Conservation (phyloP, 2,329 filamentous ascomycete species). For the Daldinia sp. region DNA sequence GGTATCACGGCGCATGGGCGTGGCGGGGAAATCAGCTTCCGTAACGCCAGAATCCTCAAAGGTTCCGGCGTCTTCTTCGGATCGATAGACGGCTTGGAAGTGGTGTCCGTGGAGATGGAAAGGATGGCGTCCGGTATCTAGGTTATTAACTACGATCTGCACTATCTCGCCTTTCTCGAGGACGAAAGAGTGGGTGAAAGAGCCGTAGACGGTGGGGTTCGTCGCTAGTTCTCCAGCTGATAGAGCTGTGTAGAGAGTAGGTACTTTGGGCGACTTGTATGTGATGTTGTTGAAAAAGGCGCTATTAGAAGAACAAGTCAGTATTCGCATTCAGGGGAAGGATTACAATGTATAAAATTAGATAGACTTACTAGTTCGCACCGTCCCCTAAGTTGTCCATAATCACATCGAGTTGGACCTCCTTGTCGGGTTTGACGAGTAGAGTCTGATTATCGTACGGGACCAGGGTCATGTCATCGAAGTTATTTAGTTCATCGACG, state of each 20-base stretch:
- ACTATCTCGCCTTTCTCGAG: slow-evolving; percentile 76
- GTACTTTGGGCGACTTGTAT: slow-evolving; percentile 80
- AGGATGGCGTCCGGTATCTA: slow-evolving; percentile 76
- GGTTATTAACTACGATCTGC: slow-evolving; percentile 82
- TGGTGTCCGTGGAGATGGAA: slow-evolving; percentile 84
- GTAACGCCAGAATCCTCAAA: slow-evolving; percentile 63
- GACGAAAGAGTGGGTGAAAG: slow-evolving; percentile 74
- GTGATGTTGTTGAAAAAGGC: slow-evolving; percentile 83
- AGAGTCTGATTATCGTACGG: slow-evolving; percentile 75
- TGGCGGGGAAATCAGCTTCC: slow-evolving; percentile 61
- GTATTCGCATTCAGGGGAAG: slow-evolving; percentile 48
- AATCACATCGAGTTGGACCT: slow-evolving; percentile 71
- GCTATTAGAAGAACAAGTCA: slow-evolving; percentile 21
- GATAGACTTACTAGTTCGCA: slow-evolving; percentile 70
- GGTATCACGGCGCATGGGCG: slow-evolving; percentile 77
- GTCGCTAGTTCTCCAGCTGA: slow-evolving; percentile 69
- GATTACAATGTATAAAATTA: slow-evolving; percentile 64
- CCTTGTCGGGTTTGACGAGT: slow-evolving; percentile 71
- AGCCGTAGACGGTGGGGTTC: slow-evolving; percentile 73
- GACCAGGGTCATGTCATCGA: slow-evolving; percentile 79
- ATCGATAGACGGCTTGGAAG: slow-evolving; percentile 76
- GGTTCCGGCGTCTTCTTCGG: slow-evolving; percentile 66
- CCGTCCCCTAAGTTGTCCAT: slow-evolving; percentile 78
- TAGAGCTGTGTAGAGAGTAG: slow-evolving; percentile 81
- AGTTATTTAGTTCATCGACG: slow-evolving; percentile 72